Base-by-base conservation (phyloP, 2,329 filamentous ascomycete species). In the Cordyceps militaris region DNA sequence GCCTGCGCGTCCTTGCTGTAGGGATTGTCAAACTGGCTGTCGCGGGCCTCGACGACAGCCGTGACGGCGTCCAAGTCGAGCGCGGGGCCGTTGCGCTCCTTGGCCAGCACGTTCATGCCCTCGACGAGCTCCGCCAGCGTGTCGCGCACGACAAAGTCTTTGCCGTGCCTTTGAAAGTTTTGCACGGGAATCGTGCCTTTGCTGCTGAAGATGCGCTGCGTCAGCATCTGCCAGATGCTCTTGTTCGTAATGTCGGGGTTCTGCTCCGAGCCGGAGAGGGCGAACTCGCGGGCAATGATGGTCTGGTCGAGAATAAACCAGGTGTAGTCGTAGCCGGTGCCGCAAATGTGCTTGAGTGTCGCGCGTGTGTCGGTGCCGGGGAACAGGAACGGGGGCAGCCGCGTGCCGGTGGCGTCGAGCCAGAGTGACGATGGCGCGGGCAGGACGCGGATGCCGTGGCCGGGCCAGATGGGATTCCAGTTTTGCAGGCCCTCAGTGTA, bases 401-500 rank as follows among this genome's bases (percentile, higher is more conserved):
- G 73, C 63, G 82, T 80, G 55, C 82, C 82, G 0, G 74, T 79
- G 14, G 82, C 82, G 58, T 85, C 82, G 0, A 85, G 76, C 82
- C 82, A 85, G 4, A 85, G 76, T 2, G 81, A 83, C 0, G 81
- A 84, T 0, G 83, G 83, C 0, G 78, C 83, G 0, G 83, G 81
- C 14, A 85, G 70, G 2, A 85, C 75, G 34, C 82, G 79, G 61
- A 85, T 85, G 21, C 82, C 82, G 63, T 85, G 83, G 14, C 63
- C 60, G 0, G 81, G 82, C 82, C 82, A 85, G 66, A 85, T 84
- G 4, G 81, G 74, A 56, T 84, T 70, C 82, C 82, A 85, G 66
- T 86, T 85, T 55, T 76, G 72, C 11, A 86, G 66, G 0, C 83
- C 83, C 63, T 86, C 83, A 11, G 81, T 85, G 65, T 86, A 86